Evolutionary conservation across 1,139 yeast species (phyloP), one percentile per base, ranked within the genome.

Genomic region (Entelexis paramagnoliae): DNA sequence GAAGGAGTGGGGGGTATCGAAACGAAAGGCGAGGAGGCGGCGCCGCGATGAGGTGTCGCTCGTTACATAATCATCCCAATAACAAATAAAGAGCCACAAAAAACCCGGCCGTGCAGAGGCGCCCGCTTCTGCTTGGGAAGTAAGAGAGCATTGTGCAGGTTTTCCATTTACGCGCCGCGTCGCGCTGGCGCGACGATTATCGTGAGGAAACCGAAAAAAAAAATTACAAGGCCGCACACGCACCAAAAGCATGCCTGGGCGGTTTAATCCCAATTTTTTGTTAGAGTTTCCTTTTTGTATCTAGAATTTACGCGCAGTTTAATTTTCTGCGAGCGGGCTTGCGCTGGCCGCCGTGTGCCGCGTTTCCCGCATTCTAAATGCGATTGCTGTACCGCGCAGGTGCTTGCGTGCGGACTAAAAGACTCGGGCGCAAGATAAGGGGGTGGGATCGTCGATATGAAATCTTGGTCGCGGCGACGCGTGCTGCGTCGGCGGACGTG

Each of bases 21-120:
- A 20, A 35, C n/a, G 38, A 35, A 28, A 14, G 26, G 46, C 33
- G 53, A 46, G 46, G 42, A 35, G 49, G 38, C 49, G 42, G 11
- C 46, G 35, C 43, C 51, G 51, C 51, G 54, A 51, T 53, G 58
- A 53, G 45, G 57, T 55, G 58, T 48, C 58, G 45, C 39, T 14
- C 11, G 41, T 55, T 55, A 55, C 19, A 34, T 55, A 48, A 55
- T 32, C 52, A 16, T 26, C 17, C 42, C 20, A 32, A 38, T 42
- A 42, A 42, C 46, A 42, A 42, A 32, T 42, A 42, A 42, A 42
- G 46, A 42, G 46, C 46, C 46, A 42, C 46, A 42, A 42, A 42
- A 42, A 30, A 26, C 30, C 24, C 16, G 34, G 34, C 29, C 34
- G 29, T 2, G 32, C 42, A 34, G n/a, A n/a, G 17, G 40, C 28